Base-by-base conservation (phyloP, 2,329 filamentous ascomycete genomes). In the Colletotrichum kahawae region DNA sequence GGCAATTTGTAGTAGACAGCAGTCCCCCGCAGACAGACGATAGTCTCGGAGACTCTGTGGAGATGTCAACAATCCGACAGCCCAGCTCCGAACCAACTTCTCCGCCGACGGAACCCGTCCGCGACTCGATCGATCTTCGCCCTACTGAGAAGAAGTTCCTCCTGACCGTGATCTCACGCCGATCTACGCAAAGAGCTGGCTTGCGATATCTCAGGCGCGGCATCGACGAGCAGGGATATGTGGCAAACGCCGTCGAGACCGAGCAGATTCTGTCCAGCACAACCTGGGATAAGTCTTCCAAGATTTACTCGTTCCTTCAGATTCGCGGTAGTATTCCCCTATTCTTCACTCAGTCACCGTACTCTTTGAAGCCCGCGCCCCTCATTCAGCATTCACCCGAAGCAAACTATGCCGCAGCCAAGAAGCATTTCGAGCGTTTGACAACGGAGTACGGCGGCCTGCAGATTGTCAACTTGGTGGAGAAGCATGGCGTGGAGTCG, bases 261-360 rank as follows among this genome's bases (percentile, higher is more conserved):
- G 97, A 99, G 82, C 97, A 99, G 83, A 93, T 99, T 12, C 88
- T 99, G 4, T 97, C 95, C 0, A 90, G 91, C 0, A 87, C 92
- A 3, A 88, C 88, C 1, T 96, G 94, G 92, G 88, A 92, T 21
- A 81, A 88, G 0, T 85, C 88, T 0, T 87, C 84, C 3, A 95
- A 92, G 78, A 88, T 93, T 3, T 94, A 95, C 82, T 98, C 95
- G 0, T 97, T 98, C 79, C 86, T 97, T 5, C 97, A 99, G 82
- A 88, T 95, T 29, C 91, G 97, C 77, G 96, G 96, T 8, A 98
- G 96, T 27, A 98, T 98, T 77, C 97, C 97, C 0, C 85, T 98
- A 0, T 98, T 97, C 86, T 99, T 98, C 82, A 97, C 96, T 0
- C 97, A 99, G 81, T 95, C 94, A 0, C 96, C 96, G 0, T 98